Percentiles rank a stretch among this genome's conserved stretches.
Conservation (phyloP, 257 asterid species). For the Solanum peruvianum region DNA sequence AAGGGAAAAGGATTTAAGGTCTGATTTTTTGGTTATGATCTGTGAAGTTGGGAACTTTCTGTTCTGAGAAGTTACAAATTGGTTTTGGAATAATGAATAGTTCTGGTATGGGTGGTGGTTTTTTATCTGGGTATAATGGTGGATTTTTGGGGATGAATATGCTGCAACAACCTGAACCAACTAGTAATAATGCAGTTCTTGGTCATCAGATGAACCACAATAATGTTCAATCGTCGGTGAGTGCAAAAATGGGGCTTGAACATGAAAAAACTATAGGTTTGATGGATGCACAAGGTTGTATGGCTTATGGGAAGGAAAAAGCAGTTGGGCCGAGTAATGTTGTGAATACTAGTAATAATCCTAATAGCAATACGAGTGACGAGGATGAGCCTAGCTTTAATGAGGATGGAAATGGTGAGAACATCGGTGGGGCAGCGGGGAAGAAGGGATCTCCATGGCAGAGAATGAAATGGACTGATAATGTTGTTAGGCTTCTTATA, state of each 20-base stretch:
- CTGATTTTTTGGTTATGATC: neutral
- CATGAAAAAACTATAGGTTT: neutral
- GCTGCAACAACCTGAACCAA: slow-evolving; percentile 6
- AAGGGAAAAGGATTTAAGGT: neutral
- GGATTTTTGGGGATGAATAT: slow-evolving; percentile 23
- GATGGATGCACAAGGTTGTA: slow-evolving; percentile 4
- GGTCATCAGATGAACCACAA: neutral
- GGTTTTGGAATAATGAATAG: slow-evolving; percentile 7
- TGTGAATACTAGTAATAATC: neutral
- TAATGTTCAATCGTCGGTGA: neutral
- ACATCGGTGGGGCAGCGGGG: slow-evolving; percentile 7
- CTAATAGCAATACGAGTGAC: slow-evolving; percentile 10
- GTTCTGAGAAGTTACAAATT: neutral
- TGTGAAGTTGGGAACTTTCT: neutral
- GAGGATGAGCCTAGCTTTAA: slow-evolving; percentile 20
- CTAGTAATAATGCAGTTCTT: slow-evolving; percentile 1
- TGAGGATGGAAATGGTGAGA: slow-evolving; percentile 16
- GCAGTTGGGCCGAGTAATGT: neutral
- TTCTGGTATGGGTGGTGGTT: slow-evolving; percentile 13
- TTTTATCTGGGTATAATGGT: slow-evolving; percentile 17
- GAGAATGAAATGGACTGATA: slow-evolving; percentile 56
- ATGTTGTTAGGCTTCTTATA: slow-evolving; percentile 35
- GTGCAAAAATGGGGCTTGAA: slow-evolving; percentile 1
- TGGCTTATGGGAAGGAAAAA: slow-evolving; percentile 11
- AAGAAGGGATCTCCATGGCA: slow-evolving; percentile 42